Conservation (phyloP, 1,139 yeast genomes). For the Yamadazyma triangularis region DNA sequence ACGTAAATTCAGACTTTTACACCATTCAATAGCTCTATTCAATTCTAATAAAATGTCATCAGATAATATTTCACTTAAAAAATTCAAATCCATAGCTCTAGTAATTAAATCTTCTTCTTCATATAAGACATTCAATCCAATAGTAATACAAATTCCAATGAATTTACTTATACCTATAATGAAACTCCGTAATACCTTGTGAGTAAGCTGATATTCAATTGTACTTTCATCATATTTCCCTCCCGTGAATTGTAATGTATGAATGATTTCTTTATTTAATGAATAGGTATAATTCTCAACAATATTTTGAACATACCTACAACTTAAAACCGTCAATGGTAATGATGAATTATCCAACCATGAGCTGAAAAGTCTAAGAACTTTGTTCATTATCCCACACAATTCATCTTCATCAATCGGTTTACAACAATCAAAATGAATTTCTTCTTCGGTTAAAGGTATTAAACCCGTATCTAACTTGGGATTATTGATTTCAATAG, state of each 20-base stretch:
- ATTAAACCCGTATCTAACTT: constrained; percentile 62
- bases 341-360: constrained; percentile 65
- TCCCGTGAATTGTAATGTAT: constrained; percentile 1
- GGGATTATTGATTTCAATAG: constrained; percentile 60
- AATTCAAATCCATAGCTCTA: constrained; percentile 51
- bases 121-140: constrained; percentile 59
- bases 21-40: constrained; percentile 17
- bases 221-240: background rate
- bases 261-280: constrained; percentile 6
- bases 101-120: constrained; percentile 77
- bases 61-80: constrained; percentile 22
- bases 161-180: constrained; percentile 50
- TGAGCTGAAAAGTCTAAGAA: constrained; percentile 42
- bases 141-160: constrained; percentile 42
- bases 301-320: constrained; percentile 56
- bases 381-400: constrained; percentile 42
- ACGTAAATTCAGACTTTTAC: constrained; percentile 7
- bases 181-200: constrained; percentile 44
- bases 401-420: constrained; percentile 33
- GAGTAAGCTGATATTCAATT: constrained; percentile 25
- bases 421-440: constrained; percentile 30
- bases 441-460: constrained; percentile 33
- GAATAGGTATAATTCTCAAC: constrained; percentile 33
- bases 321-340: constrained; percentile 60
- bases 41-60: constrained; percentile 20